phyloP scores from a whole-genome alignment of 768 basidiomycete species.

The Psilocybe sp. region DNA sequence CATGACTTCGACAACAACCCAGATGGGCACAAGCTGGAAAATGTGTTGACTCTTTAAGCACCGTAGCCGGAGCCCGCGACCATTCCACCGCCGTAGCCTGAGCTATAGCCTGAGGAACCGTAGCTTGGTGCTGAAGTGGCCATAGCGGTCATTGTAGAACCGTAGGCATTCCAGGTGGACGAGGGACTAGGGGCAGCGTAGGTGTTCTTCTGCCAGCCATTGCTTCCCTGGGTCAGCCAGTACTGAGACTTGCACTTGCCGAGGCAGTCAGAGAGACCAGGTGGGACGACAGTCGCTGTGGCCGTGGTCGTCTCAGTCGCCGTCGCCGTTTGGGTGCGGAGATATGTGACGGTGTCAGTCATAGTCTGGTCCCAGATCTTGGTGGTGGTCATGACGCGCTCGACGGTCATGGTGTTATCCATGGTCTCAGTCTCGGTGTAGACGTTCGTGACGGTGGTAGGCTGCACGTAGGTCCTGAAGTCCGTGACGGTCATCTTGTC shows the following conservation, averaged over 20 bases:
- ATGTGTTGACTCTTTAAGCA: slow-evolving; percentile 24
- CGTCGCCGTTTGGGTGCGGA: slow-evolving; percentile 48
- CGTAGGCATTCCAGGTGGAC: slow-evolving; percentile 13
- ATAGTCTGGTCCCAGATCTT: slow-evolving; percentile 45
- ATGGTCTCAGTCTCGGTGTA: slow-evolving; percentile 46
- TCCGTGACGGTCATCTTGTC: slow-evolving; percentile 53
- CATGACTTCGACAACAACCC: slow-evolving; percentile 21
- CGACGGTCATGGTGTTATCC: slow-evolving; percentile 60
- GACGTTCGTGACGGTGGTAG: slow-evolving; percentile 56
- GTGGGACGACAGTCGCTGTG: slow-evolving; percentile 45
- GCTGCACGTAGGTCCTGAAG: slow-evolving; percentile 48
- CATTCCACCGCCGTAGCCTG: slow-evolving; percentile 7
- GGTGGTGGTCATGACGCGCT: slow-evolving; percentile 55
- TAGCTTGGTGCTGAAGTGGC: slow-evolving; percentile 12
- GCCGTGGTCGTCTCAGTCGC: slow-evolving; percentile 44
- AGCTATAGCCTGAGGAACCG: slow-evolving; percentile 23
- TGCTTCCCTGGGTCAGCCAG: slow-evolving; percentile 48
- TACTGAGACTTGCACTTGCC: slow-evolving; percentile 60
- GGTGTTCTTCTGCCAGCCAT: slow-evolving; percentile 37
- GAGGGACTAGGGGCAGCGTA: slow-evolving; percentile 31
- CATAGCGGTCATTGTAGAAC: slow-evolving; percentile 5
- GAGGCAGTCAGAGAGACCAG: slow-evolving; percentile 54
- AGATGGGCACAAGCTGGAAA: slow-evolving; percentile 11
- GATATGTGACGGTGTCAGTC: slow-evolving; percentile 48
- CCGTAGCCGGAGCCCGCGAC: slow-evolving; percentile 18